Percentiles rank a stretch among this genome's conserved stretches.
phyloP scores from a whole-genome alignment of 164 flowering plant genomes.

The Chimonanthus salicifolius region DNA sequence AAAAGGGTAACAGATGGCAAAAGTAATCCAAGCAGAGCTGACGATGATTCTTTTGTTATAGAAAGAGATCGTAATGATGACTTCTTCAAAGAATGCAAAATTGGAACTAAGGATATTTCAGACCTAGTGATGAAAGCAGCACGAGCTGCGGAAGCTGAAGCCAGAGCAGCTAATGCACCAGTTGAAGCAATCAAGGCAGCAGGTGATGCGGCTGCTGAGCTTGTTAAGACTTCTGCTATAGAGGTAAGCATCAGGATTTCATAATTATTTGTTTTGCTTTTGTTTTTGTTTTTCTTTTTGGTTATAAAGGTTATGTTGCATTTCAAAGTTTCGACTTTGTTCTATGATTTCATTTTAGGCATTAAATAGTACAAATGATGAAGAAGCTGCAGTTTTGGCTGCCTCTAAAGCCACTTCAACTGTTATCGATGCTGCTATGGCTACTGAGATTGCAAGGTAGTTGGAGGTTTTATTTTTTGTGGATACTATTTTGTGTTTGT shows the following conservation, averaged over 20 bases:
- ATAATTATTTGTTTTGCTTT: neutral
- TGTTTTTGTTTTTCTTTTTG: neutral
- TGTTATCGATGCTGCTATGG: slow-evolving; percentile 84
- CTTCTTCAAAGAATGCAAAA: slow-evolving; percentile 53
- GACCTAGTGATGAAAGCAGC: slow-evolving; percentile 78
- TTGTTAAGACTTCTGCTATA: slow-evolving; percentile 77
- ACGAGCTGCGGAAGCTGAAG: slow-evolving; percentile 96
- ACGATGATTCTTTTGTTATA: slow-evolving; percentile 30
- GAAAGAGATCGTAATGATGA: slow-evolving; percentile 75
- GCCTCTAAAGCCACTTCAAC: slow-evolving; percentile 88
- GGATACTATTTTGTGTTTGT: neutral
- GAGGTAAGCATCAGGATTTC: slow-evolving; percentile 42
- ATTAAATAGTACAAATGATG: slow-evolving; percentile 52
- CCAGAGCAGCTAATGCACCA: slow-evolving; percentile 81
- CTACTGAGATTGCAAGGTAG: slow-evolving; percentile 72
- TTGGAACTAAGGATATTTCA: slow-evolving; percentile 72
- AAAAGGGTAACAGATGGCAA: slow-evolving; percentile 36
- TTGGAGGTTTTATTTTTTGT: slow-evolving; percentile 8
- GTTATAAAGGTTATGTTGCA: neutral
- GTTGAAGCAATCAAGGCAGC: slow-evolving; percentile 82
- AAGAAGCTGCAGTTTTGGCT: slow-evolving; percentile 82
- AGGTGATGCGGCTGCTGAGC: slow-evolving; percentile 96
- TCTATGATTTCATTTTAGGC: slow-evolving; percentile 36
- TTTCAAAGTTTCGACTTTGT: slow-evolving; percentile 2
- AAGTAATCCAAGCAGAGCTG: slow-evolving; percentile 26